Conservation (phyloP, 1,139 yeast species). For the Scheffersomyces segobiensis region DNA sequence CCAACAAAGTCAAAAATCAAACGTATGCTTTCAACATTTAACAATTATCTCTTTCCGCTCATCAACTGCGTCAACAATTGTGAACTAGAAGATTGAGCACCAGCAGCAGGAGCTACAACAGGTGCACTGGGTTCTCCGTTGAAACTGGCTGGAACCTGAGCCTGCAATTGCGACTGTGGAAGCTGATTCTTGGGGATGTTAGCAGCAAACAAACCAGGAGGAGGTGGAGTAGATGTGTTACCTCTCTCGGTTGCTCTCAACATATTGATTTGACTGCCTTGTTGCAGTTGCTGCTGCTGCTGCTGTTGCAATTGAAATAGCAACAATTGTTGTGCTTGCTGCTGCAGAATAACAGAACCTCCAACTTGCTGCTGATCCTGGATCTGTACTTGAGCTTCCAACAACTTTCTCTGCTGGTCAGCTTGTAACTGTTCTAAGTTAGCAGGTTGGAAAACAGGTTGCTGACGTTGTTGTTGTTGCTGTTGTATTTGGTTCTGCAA, state of each 20-base stretch:
- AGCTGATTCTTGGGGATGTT: slow-evolving; percentile 13
- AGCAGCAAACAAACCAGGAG: slow-evolving; percentile 40
- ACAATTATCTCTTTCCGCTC: slow-evolving; percentile 56
- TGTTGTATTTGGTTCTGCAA: slow-evolving; percentile 24
- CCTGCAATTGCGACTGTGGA: slow-evolving; percentile 12
- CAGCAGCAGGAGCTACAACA: slow-evolving; percentile 15
- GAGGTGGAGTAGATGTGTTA: slow-evolving; percentile 45
- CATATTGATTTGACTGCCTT: slow-evolving; percentile 25
- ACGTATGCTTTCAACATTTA: background rate
- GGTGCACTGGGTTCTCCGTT: slow-evolving; percentile 7
- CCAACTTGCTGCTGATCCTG: slow-evolving; percentile 20
- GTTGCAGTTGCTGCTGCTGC: slow-evolving; percentile 14
- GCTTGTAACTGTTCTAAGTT: slow-evolving; percentile 13
- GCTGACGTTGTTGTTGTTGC: slow-evolving; percentile 23
- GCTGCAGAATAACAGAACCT: slow-evolving; percentile 13
- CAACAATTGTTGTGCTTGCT: slow-evolving; percentile 16
- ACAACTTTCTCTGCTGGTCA: slow-evolving; percentile 13
- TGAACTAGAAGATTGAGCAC: slow-evolving; percentile 47
- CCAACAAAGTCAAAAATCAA: background rate
- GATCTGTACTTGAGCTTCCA: slow-evolving; percentile 5
- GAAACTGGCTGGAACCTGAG: slow-evolving; percentile 11
- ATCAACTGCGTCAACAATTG: slow-evolving; percentile 70
- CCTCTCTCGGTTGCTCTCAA: slow-evolving; percentile 35
- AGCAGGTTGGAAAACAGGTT: slow-evolving; percentile 2
- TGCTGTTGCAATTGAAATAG: slow-evolving; percentile 15